Evolutionary conservation across 1,284 basidiomycete species (phyloP).

Genomic region (Sanghuangporus weigelae): DNA sequence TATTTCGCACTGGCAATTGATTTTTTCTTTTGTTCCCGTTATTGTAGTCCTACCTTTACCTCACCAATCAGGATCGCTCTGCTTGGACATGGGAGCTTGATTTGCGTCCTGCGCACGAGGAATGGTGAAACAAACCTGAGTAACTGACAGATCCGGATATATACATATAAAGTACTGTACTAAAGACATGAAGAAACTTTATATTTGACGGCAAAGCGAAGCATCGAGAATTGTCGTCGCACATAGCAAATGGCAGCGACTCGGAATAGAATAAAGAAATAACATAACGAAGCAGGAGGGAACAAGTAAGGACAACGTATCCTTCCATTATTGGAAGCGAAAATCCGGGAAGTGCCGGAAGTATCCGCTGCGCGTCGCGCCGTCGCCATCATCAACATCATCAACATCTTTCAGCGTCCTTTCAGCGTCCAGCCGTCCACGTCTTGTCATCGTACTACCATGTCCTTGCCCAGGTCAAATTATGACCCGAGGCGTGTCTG

Average conservation of each 20-base stretch:
- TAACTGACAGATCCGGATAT: no score
- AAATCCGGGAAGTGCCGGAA: background rate
- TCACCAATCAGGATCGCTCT: slow-evolving; percentile 57
- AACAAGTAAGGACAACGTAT: no score
- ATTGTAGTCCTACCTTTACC: slow-evolving; percentile 41
- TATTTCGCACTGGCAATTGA: no score
- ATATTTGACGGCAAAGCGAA: no score
- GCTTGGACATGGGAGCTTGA: slow-evolving; percentile 69
- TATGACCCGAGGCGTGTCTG: slow-evolving; percentile 90
- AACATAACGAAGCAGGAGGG: no score
- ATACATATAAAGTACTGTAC: no score
- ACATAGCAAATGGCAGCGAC: no score
- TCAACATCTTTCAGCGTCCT: background rate
- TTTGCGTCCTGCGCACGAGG: slow-evolving; percentile 41
- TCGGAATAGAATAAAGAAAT: no score
- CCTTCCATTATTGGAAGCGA: background rate
- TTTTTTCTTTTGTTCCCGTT: background rate
- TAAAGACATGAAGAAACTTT: no score
- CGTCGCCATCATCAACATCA: background rate
- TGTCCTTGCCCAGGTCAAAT: slow-evolving; percentile 68
- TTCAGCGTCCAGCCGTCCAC: background rate
- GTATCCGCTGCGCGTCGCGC: background rate
- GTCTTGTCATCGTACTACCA: slow-evolving; percentile 23
- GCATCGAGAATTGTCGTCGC: no score
- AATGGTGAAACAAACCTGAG: slow-evolving; percentile 25